Conservation (phyloP, 306 rosid genomes). For the Carpinus viminea region DNA sequence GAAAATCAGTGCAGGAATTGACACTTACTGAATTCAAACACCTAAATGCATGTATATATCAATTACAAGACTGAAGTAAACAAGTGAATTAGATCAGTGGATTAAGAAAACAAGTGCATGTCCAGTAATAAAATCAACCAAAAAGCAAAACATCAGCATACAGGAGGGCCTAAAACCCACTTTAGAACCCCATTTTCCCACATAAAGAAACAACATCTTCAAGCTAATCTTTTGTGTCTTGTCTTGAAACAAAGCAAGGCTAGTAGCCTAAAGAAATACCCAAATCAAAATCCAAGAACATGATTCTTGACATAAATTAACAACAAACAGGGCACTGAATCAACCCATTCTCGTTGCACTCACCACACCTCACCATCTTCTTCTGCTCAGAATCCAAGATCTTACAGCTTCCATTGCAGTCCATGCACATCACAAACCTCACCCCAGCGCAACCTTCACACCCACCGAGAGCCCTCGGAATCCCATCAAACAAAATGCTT, state of each 20-base stretch:
- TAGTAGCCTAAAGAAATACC: neutral
- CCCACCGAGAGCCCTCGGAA: conserved; percentile 47
- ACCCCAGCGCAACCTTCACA: conserved; percentile 79
- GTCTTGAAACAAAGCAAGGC: conserved; percentile 2
- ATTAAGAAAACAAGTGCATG: conserved; percentile 15
- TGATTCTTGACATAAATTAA: conserved; percentile 24
- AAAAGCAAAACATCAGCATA: conserved; percentile 23
- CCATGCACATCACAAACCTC: conserved; percentile 77
- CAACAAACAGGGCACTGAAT: conserved; percentile 76
- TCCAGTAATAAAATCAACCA: conserved; percentile 24
- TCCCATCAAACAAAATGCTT: conserved; percentile 60
- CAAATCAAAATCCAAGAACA: neutral
- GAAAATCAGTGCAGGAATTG: neutral
- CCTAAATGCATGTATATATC: neutral
- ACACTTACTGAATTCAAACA: neutral
- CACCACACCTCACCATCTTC: conserved; percentile 65
- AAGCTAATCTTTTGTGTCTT: conserved; percentile 17
- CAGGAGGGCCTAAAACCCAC: conserved; percentile 64
- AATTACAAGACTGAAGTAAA: neutral
- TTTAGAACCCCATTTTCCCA: conserved; percentile 55
- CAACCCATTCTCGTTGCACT: conserved; percentile 88
- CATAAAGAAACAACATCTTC: neutral
- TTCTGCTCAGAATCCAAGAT: conserved; percentile 53
- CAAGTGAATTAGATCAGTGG: conserved; percentile 21
- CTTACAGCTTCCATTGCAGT: conserved; percentile 88